Percentiles rank a stretch among this genome's conserved stretches.
Conservation (phyloP, 2,329 filamentous ascomycete species). For the Colletotrichum cuscutae region DNA sequence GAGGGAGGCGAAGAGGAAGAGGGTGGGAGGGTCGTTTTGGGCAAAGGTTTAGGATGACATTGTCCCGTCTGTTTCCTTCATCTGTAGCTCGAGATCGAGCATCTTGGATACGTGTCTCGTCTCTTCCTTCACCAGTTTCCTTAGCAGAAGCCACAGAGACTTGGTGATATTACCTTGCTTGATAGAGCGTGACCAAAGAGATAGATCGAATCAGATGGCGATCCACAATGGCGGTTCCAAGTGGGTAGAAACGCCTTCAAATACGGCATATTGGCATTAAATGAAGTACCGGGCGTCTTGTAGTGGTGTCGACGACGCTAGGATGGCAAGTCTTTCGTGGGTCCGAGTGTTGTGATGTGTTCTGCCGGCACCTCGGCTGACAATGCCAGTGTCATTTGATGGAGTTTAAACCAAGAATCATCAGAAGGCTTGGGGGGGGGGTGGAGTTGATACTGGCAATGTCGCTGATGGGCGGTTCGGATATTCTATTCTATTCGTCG, state of each 20-base stretch:
- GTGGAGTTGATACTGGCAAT: no score
- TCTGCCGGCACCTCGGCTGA: background rate
- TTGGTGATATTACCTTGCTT: background rate
- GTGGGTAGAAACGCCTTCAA: background rate
- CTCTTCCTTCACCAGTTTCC: background rate
- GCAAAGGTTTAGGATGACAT: background rate
- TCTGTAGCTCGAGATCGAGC: background rate
- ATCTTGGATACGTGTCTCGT: background rate
- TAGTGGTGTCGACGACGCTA: background rate
- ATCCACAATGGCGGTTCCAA: background rate
- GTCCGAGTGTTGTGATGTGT: background rate
- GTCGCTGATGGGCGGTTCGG: no score
- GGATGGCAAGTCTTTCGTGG: background rate
- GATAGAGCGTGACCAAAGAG: background rate
- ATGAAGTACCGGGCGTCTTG: no score
- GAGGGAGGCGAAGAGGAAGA: conserved; percentile 37
- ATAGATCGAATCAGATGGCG: background rate
- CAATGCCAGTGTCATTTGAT: no score
- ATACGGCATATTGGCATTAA: background rate
- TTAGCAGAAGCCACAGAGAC: background rate
- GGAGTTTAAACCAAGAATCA: no score
- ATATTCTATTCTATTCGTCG: no score
- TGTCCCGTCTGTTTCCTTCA: background rate
- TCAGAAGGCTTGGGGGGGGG: no score
- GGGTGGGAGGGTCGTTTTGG: background rate